A percentile compares a stretch with the other conserved stretches of the same genome.
phyloP scores from a whole-genome alignment of 495 filamentous ascomycete species.

The Polyplosphaeria fusca region DNA sequence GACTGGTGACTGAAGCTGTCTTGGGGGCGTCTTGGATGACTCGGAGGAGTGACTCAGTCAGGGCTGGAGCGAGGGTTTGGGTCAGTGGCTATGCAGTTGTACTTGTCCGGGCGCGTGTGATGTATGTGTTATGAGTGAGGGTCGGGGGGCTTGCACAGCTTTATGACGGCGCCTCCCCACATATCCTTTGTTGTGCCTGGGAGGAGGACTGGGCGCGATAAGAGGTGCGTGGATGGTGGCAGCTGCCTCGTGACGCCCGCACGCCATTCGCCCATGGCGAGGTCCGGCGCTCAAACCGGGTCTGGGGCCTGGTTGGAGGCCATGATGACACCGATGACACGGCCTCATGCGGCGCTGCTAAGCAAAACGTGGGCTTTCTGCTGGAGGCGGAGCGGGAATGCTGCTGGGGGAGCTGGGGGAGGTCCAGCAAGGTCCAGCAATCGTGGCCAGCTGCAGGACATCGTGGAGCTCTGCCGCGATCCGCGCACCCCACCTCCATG shows the following conservation, averaged over 20 bases:
- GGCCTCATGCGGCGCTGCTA: conserved; percentile 22
- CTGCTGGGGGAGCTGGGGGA: neutral
- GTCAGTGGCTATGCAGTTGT: conserved; percentile 19
- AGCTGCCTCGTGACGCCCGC: conserved; percentile 20
- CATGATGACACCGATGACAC: conserved; percentile 23
- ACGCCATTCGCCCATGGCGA: conserved; percentile 11
- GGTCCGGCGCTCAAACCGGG: conserved; percentile 9
- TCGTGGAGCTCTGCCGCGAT: conserved; percentile 2
- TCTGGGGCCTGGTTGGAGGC: conserved; percentile 8
- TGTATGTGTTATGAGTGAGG: neutral
- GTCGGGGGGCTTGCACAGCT: conserved; percentile 3
- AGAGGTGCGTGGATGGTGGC: conserved; percentile 9
- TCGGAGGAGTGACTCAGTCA: conserved; percentile 27
- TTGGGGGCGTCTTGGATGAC: conserved; percentile 23
- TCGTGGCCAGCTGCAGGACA: conserved; percentile 7
- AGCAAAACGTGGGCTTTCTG: conserved; percentile 21
- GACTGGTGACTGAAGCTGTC: conserved; percentile 23
- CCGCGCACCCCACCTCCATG: no score
- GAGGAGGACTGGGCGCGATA: conserved; percentile 26
- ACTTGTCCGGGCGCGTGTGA: conserved; percentile 7
- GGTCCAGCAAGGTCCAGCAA: neutral
- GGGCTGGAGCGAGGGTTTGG: neutral
- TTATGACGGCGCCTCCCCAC: conserved; percentile 29
- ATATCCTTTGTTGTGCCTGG: conserved; percentile 34
- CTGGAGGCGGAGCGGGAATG: conserved; percentile 11